A percentile compares a stretch with the other conserved stretches of the same genome.
Evolutionary conservation across 2,329 filamentous ascomycete species (phyloP).

Genomic region (Fusarium palustre): DNA sequence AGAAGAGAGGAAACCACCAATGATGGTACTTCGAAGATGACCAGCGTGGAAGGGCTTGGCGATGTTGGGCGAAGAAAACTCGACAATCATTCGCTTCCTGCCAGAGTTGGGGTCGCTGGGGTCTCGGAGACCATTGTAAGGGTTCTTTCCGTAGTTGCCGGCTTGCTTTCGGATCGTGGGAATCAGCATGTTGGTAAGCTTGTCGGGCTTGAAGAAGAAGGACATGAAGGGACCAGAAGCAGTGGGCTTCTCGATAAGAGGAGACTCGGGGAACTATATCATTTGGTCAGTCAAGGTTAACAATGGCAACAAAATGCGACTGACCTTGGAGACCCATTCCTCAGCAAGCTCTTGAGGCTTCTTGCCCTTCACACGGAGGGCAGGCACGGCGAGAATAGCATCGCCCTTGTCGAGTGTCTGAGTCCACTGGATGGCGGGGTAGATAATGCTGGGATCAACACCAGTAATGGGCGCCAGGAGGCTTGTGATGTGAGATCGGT

Average conservation of each 20-base stretch:
- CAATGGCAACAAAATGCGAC: constrained; percentile 6
- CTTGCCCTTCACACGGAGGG: constrained; percentile 79
- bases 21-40: constrained; percentile 82
- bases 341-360: constrained; percentile 72
- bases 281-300: constrained; percentile 16
- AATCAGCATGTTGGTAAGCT: constrained; percentile 74
- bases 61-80: constrained; percentile 89
- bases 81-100: constrained; percentile 77
- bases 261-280: constrained; percentile 76
- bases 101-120: constrained; percentile 69
- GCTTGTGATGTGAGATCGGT: constrained; percentile 79
- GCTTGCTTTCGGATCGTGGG: constrained; percentile 75
- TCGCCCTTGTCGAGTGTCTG: constrained; percentile 85
- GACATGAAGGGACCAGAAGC: constrained; percentile 77
- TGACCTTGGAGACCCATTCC: constrained; percentile 72
- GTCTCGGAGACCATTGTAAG: constrained; percentile 69
- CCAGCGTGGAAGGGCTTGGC: constrained; percentile 87
- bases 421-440: constrained; percentile 82
- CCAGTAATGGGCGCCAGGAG: constrained; percentile 76
- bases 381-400: constrained; percentile 80
- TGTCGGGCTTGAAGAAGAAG: constrained; percentile 82
- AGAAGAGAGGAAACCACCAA: constrained; percentile 80
- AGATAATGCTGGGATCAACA: constrained; percentile 77
- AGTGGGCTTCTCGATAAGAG: constrained; percentile 77
- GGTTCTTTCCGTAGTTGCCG: constrained; percentile 64